phyloP scores from a whole-genome alignment of 768 basidiomycete species.

The Lactarius deliciosus region DNA sequence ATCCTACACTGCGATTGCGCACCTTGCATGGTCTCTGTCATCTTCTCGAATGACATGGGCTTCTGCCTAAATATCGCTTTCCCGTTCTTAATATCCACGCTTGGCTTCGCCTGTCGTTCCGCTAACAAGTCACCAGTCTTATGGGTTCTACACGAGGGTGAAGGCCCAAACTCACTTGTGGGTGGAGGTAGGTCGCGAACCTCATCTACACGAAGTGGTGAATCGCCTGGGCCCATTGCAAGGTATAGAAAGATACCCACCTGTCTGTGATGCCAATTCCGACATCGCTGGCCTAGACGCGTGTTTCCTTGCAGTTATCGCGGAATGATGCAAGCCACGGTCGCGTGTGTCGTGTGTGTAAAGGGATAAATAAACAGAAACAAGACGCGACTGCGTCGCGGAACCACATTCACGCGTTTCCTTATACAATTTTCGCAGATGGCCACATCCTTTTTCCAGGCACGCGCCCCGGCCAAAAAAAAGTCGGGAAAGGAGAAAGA shows the following conservation, averaged over 20 bases:
- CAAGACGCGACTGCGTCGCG: conserved; percentile 7
- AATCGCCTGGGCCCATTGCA: neutral
- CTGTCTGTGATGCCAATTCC: conserved; percentile 3
- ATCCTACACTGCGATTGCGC: conserved; percentile 26
- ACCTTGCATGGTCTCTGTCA: conserved; percentile 83
- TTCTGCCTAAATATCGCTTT: conserved; percentile 79
- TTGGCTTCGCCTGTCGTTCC: conserved; percentile 43
- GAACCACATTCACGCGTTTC: conserved; percentile 22
- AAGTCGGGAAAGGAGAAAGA: conserved; percentile 34
- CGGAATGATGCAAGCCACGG: conserved; percentile 4
- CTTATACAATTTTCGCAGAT: conserved; percentile 37
- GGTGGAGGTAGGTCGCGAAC: neutral
- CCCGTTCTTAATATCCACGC: conserved; percentile 71
- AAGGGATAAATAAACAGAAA: conserved; percentile 11
- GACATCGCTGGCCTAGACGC: conserved; percentile 11
- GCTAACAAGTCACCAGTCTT: conserved; percentile 32
- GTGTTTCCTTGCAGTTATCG: conserved; percentile 11
- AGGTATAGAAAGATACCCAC: neutral
- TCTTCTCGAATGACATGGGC: conserved; percentile 67
- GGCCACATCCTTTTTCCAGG: conserved; percentile 58
- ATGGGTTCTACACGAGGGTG: neutral
- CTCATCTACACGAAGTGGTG: conserved; percentile 3
- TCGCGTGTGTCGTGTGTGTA: conserved; percentile 18
- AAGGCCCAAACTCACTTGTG: conserved; percentile 14
- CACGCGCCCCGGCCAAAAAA: conserved; percentile 33